Evolutionary conservation across 495 filamentous ascomycete genomes (phyloP), one percentile per base, ranked within the genome.

Genomic region (Pyrenula aspistea): DNA sequence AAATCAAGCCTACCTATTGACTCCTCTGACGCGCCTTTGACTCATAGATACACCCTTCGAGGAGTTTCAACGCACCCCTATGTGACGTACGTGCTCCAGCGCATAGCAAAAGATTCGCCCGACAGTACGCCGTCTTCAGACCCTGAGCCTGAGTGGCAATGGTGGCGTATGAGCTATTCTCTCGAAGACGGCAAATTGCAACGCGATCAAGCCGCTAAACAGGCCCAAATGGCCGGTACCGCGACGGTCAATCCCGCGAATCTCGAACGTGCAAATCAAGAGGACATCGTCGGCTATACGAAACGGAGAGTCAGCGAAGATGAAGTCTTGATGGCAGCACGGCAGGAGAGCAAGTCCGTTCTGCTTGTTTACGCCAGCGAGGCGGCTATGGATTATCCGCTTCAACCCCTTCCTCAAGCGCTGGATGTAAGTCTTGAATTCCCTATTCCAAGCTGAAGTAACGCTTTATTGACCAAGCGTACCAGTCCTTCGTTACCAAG

Each of bases 121-220:
- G 4, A 4, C 4, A 42, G 31, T 15, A 8, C 31, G 4, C 15
- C 31, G 4, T 42, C 31, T 4, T 4, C 31, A 15, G 31, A 42
- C 15, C 15, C 31, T 15, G 31, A 42, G 31, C 31, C 31, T 42
- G 51, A 62, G 24, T 74, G 71, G 64, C 73, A 81, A 55, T 82
- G 78, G 78, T 82, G 78, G 78, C 77, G 76, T 19, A 70, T 78
- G 57, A 75, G 73, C 56, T 82, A 74, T 60, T 75, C 76, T 1
- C 62, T 66, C 21, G 73, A 74, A 15, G 76, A 79, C 57, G 70
- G 70, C 21, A 76, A 73, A 15, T 15, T 42, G 31, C 31, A 42
- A 15, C 31, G 31, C 31, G 31, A 42, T 8, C 31, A 42, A 42
- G 31, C 31, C 15, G 15, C 31, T 4, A 42, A 42, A 42, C 8